These are phyloP conservation scores for Starmerella scarabaei DNA, from an alignment of 805 yeast genomes.

Conservation along the genomic window DNA sequence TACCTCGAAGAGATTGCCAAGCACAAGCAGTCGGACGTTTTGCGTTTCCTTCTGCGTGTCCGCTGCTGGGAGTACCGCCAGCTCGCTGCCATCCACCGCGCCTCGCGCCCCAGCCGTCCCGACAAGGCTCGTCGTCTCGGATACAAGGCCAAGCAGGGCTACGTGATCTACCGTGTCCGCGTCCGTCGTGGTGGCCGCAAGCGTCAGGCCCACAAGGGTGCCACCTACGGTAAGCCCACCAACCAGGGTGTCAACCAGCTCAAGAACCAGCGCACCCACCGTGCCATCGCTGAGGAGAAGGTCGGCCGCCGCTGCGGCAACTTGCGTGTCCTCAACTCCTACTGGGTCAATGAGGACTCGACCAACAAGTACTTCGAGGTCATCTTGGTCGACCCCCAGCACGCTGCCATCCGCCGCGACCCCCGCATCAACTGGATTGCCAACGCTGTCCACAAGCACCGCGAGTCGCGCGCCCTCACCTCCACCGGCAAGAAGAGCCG, in stretches of 20 bases:
- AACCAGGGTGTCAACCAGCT: constrained; percentile 99
- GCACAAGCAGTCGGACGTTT: constrained; percentile 99
- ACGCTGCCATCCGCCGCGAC: constrained; percentile 98
- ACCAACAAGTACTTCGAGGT: constrained; percentile 99
- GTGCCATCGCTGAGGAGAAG: constrained; percentile 99
- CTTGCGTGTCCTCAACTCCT: constrained; percentile 98
- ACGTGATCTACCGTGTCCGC: constrained; percentile 95
- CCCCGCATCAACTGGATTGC: constrained; percentile 99
- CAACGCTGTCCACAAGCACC: constrained; percentile 99
- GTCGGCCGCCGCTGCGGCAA: constrained; percentile 97
- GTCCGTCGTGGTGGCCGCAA: constrained; percentile 99
- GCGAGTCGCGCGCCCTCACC: constrained; percentile 99
- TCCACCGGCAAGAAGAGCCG: constrained; percentile 97
- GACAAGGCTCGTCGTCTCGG: constrained; percentile 99
- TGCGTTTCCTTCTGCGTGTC: constrained; percentile 97
- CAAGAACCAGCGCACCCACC: constrained; percentile 96
- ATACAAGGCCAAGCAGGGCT: constrained; percentile 99
- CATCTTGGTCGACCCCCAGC: constrained; percentile 92
- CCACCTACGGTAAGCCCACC: constrained; percentile 99
- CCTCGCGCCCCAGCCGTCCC: constrained; percentile 97
- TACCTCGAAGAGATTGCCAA: constrained; percentile 98
- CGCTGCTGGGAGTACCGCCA: constrained; percentile 99
- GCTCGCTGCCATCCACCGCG: constrained; percentile 97
- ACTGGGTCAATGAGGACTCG: constrained; percentile 99
- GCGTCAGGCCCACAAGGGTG: constrained; percentile 99